Conservation (phyloP, 176 grass and related monocot species). For the Avena eriantha region DNA sequence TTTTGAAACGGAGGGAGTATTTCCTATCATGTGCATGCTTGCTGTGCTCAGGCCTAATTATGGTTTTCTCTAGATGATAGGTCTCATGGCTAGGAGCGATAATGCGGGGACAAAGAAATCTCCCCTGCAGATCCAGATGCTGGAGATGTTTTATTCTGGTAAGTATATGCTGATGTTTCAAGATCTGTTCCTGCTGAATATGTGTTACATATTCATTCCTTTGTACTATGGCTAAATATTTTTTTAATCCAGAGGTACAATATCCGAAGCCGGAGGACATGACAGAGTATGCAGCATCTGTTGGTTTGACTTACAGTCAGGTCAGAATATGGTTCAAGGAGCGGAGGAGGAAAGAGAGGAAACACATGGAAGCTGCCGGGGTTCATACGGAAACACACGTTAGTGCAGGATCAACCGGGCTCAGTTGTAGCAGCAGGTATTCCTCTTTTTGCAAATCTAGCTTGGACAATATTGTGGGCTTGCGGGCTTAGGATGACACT, state of each 20-base stretch:
- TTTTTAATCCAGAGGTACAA: slow-evolving; percentile 60
- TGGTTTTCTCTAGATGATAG: slow-evolving; percentile 43
- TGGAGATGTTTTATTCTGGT: slow-evolving; percentile 88
- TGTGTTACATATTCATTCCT: slow-evolving; percentile 17
- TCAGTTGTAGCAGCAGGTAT: slow-evolving; percentile 47
- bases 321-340: slow-evolving; percentile 94
- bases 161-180: slow-evolving; percentile 31
- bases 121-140: slow-evolving; percentile 64
- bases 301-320: slow-evolving; percentile 81
- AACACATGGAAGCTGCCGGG: slow-evolving; percentile 46
- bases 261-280: slow-evolving; percentile 79
- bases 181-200: neutral
- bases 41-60: slow-evolving; percentile 14
- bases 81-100: slow-evolving; percentile 36
- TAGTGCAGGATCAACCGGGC: slow-evolving; percentile 45
- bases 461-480: slow-evolving; percentile 2
- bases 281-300: slow-evolving; percentile 62
- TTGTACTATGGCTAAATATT: neutral
- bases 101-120: slow-evolving; percentile 73
- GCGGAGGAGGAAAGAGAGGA: slow-evolving; percentile 94
- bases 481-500: slow-evolving; percentile 14
- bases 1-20: neutral
- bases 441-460: slow-evolving; percentile 36
- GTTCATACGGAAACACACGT: slow-evolving; percentile 37
- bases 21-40: neutral